Percentiles rank a stretch among this genome's conserved stretches.
Evolutionary conservation across 2,329 filamentous ascomycete species (phyloP).

Genomic region (Aureobasidium zeae): DNA sequence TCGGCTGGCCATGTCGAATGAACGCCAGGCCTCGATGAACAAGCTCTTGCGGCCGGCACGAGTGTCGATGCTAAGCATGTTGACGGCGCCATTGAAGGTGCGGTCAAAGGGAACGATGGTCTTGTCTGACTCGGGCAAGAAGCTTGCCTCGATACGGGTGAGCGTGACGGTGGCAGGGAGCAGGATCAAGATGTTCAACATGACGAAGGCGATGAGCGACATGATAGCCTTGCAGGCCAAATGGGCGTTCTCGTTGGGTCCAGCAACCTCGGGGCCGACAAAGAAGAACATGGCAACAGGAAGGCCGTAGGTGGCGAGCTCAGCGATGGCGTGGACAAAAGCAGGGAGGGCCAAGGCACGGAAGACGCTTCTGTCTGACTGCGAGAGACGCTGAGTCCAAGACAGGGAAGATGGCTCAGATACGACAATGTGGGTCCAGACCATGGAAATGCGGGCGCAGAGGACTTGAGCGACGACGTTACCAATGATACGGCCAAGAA

Average conservation of each 20-base stretch:
- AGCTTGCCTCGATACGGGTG: constrained; percentile 74
- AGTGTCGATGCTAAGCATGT: constrained; percentile 61
- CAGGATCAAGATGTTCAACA: constrained; percentile 55
- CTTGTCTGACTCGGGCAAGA: constrained; percentile 72
- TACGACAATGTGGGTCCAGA: constrained; percentile 83
- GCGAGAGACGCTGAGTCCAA: constrained; percentile 61
- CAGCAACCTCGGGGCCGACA: constrained; percentile 18
- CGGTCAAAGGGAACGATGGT: constrained; percentile 87
- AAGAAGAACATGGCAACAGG: constrained; percentile 23
- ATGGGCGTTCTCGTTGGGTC: constrained; percentile 25
- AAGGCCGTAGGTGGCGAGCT: constrained; percentile 42
- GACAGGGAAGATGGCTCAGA: constrained; percentile 51
- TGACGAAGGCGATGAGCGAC: constrained; percentile 26
- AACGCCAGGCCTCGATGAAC: constrained; percentile 68
- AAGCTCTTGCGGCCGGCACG: constrained; percentile 38
- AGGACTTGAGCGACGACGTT: constrained; percentile 51
- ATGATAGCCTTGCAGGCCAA: constrained; percentile 23
- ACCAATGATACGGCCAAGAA: constrained; percentile 32
- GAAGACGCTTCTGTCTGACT: constrained; percentile 17
- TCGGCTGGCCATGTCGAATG: constrained; percentile 64
- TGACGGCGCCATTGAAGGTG: constrained; percentile 65
- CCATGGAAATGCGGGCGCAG: constrained; percentile 59
- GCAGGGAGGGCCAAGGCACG: constrained; percentile 16
- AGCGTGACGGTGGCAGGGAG: constrained; percentile 73
- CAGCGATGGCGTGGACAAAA: constrained; percentile 51